Conservation (phyloP, 148 eudicot species). For the Salicornia ramosissima region DNA sequence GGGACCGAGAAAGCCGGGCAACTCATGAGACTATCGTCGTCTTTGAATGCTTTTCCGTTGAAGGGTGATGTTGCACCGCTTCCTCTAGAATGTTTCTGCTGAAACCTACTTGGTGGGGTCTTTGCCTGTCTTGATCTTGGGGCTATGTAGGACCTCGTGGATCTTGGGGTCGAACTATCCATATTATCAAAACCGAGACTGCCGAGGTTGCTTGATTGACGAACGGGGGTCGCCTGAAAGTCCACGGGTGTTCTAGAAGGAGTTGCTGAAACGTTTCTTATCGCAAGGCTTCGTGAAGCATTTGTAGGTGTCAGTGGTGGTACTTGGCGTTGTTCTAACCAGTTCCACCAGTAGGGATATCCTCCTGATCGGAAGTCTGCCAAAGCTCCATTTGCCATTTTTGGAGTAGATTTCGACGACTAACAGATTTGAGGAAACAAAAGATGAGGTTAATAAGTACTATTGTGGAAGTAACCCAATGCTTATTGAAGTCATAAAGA, state of each 20-base stretch:
- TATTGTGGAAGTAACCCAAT: not conserved
- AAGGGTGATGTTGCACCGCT: conserved; percentile 42
- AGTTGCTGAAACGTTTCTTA: conserved; percentile 34
- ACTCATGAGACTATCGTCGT: conserved; percentile 77
- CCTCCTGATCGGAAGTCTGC: conserved; percentile 61
- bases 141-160: conserved; percentile 59
- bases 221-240: conserved; percentile 55
- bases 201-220: conserved; percentile 32
- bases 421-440: conserved; percentile 20
- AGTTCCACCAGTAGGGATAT: conserved; percentile 97
- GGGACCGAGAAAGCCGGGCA: conserved; percentile 76
- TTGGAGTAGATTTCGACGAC: conserved; percentile 66
- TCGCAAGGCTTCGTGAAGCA: conserved; percentile 37
- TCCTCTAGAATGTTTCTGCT: conserved; percentile 34
- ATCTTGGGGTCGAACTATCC: conserved; percentile 57
- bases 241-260: conserved; percentile 47
- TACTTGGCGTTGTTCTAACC: conserved; percentile 70
- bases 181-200: conserved; percentile 36
- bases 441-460: not conserved
- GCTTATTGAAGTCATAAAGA: not conserved
- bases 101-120: conserved; percentile 51
- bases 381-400: conserved; percentile 41
- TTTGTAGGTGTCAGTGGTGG: conserved; percentile 30
- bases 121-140: conserved; percentile 32
- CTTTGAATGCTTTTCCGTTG: conserved; percentile 41